Percentiles rank a stretch among this genome's conserved stretches.
Conservation (phyloP, 2,329 filamentous ascomycete genomes). For the Trichophyton equinum region DNA sequence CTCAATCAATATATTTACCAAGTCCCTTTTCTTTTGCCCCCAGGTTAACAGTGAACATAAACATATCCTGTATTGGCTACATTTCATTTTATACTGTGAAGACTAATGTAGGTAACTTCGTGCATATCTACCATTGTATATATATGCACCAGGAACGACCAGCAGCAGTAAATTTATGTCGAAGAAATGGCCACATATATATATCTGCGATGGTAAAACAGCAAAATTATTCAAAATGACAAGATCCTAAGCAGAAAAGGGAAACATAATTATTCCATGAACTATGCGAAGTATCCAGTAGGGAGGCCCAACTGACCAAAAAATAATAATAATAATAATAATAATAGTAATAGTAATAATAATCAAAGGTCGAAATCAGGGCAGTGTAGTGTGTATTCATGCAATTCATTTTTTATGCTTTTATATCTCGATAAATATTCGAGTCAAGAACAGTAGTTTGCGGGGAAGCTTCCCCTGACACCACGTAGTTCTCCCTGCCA, state of each 20-base stretch:
- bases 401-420: not conserved
- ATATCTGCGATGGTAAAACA: too few species aligned
- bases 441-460: slow-evolving; percentile 58
- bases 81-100: not conserved
- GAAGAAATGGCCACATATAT: too few species aligned
- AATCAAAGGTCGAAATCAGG: not conserved
- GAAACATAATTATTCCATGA: not conserved
- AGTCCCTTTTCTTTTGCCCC: too few species aligned
- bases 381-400: not conserved
- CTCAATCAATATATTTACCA: not conserved
- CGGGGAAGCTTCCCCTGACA: slow-evolving; percentile 59
- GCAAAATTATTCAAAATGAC: not conserved
- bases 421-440: not conserved
- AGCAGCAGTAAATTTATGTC: not conserved
- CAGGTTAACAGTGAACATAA: too few species aligned
- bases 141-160: not conserved
- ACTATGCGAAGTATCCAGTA: not conserved
- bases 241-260: not conserved
- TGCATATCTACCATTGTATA: not conserved
- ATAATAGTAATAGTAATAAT: too few species aligned
- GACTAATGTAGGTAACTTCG: not conserved
- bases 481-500: slow-evolving; percentile 70
- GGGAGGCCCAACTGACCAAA: not conserved
- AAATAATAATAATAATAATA: too few species aligned
- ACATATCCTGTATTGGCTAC: too few species aligned